Evolutionary conservation across 83 land plant species (phyloP).

Genomic region (Picea abies): DNA sequence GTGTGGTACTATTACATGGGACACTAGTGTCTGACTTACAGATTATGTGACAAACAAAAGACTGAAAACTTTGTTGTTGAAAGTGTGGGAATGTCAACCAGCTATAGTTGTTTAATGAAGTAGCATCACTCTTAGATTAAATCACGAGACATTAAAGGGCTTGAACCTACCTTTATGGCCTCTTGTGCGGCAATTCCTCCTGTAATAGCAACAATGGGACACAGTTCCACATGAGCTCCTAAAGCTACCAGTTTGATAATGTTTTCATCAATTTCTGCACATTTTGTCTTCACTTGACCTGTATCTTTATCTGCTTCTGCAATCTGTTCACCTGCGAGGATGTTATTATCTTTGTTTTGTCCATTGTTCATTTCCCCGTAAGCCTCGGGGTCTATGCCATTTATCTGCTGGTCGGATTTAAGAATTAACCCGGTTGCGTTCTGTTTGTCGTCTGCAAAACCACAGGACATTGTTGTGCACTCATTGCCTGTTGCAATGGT

Average conservation of each 20-base stretch:
- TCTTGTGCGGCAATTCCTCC: conserved; percentile 66
- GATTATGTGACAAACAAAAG: background rate
- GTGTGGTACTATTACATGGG: background rate
- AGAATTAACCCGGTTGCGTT: background rate
- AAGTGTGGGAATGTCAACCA: background rate
- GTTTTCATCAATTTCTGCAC: conserved; percentile 29
- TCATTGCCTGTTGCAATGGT: background rate
- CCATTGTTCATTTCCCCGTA: background rate
- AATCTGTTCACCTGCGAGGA: conserved; percentile 19
- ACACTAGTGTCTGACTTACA: background rate
- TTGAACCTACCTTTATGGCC: conserved; percentile 49
- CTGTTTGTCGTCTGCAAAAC: background rate
- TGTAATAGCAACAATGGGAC: conserved; percentile 47
- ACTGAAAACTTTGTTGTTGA: background rate
- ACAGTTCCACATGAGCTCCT: conserved; percentile 42
- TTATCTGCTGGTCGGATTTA: background rate
- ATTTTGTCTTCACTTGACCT: background rate
- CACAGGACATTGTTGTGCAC: background rate
- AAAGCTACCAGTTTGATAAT: conserved; percentile 34
- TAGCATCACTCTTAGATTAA: background rate
- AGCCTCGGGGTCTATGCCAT: background rate
- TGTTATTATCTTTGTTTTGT: conserved; percentile 3
- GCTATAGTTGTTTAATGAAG: background rate
- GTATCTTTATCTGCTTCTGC: conserved; percentile 15
- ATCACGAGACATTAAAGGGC: background rate